Conservation (phyloP, 768 basidiomycete species). For the Mycena capillaripes region DNA sequence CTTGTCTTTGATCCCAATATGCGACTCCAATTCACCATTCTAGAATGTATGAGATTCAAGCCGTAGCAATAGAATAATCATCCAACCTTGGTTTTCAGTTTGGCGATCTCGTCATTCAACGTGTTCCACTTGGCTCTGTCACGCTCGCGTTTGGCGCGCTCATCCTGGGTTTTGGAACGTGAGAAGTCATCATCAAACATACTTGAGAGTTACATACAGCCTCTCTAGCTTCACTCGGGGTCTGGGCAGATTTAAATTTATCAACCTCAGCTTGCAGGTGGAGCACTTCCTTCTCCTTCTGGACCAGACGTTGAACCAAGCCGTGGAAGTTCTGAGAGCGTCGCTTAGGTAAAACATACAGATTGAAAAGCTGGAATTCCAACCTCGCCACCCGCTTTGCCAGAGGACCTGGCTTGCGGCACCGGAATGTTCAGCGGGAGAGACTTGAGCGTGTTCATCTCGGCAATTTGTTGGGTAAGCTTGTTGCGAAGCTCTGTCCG, state of each 20-base stretch:
- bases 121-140: slow-evolving; percentile 80
- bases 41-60: slow-evolving; percentile 55
- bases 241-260: slow-evolving; percentile 61
- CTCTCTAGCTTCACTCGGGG: slow-evolving; percentile 62
- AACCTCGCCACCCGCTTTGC: slow-evolving; percentile 73
- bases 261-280: slow-evolving; percentile 82
- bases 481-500: slow-evolving; percentile 65
- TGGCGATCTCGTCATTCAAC: slow-evolving; percentile 81
- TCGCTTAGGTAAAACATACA: slow-evolving; percentile 5
- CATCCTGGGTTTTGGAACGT: slow-evolving; percentile 59
- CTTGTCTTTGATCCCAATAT: slow-evolving; percentile 70
- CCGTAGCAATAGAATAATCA: background rate
- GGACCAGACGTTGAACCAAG: slow-evolving; percentile 82
- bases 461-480: slow-evolving; percentile 72
- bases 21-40: slow-evolving; percentile 74
- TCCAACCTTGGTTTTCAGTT: slow-evolving; percentile 76
- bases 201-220: slow-evolving; percentile 58
- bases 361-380: slow-evolving; percentile 23
- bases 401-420: slow-evolving; percentile 54
- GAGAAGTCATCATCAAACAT: background rate
- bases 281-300: slow-evolving; percentile 88
- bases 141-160: slow-evolving; percentile 76
- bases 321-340: slow-evolving; percentile 72
- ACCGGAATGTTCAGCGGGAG: slow-evolving; percentile 55
- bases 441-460: slow-evolving; percentile 75